Percentiles rank a stretch among this genome's conserved stretches.
These are phyloP conservation scores for Porphyra umbilicalis DNA, from an alignment of 31 red algal species.

Conservation along the genomic window DNA sequence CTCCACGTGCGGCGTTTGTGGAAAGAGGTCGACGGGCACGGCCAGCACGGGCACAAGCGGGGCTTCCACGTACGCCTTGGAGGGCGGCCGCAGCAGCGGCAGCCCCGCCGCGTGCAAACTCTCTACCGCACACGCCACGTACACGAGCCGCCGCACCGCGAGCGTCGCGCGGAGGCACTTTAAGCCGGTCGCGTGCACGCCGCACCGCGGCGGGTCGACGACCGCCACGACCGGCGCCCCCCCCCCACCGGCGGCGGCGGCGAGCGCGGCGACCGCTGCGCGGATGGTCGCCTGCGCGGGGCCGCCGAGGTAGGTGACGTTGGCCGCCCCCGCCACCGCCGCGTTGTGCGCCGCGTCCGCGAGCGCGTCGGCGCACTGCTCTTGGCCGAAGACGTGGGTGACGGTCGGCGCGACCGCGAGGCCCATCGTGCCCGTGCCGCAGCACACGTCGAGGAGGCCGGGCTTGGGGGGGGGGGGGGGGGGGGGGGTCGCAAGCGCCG, in stretches of 20 bases:
- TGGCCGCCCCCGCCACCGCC: conserved; percentile 41
- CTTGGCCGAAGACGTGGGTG: conserved; percentile 75
- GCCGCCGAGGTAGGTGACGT: conserved; percentile 62
- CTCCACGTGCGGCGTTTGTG: conserved; percentile 79
- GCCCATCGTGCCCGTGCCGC: conserved; percentile 87
- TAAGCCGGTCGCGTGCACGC: conserved; percentile 56
- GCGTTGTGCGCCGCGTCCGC: conserved; percentile 77
- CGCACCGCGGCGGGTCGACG: conserved; percentile 87
- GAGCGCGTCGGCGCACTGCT: conserved; percentile 68
- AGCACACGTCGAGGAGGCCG: conserved; percentile 83
- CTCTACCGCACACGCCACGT: conserved; percentile 88
- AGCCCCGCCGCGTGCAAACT: conserved; percentile 67
- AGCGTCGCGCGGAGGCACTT: conserved; percentile 39
- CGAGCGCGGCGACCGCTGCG: conserved; percentile 34
- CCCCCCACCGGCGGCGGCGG: background rate
- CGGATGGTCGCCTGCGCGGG: conserved; percentile 57
- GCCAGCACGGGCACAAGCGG: conserved; percentile 59
- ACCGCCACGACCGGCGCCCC: conserved; percentile 39
- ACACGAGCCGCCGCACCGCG: conserved; percentile 58
- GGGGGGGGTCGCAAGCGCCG: background rate
- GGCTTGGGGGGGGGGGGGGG: too few species aligned
- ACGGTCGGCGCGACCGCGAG: conserved; percentile 57
- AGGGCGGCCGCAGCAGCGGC: conserved; percentile 39
- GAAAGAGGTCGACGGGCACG: conserved; percentile 70
- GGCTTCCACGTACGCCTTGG: conserved; percentile 57